These are phyloP conservation scores for Eimeria falciformis DNA, from an alignment of 169 alveolate genomes.

Conservation along the genomic window DNA sequence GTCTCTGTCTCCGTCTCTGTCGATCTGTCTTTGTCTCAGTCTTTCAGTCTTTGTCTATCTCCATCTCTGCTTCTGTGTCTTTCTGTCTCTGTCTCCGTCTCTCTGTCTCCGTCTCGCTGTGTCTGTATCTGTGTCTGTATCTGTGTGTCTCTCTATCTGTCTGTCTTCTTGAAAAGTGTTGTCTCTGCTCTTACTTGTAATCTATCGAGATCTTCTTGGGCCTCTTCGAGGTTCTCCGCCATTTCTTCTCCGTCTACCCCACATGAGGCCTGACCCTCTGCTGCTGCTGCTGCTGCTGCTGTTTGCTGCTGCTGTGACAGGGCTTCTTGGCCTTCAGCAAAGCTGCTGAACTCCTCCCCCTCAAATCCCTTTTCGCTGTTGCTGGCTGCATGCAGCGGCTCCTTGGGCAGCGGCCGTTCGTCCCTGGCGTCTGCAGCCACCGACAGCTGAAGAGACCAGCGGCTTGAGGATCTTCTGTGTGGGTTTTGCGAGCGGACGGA, in stretches of 20 bases:
- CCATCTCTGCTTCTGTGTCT: too few species aligned
- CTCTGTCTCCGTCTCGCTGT: too few species aligned
- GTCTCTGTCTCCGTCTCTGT: too few species aligned
- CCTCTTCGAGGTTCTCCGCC: slow-evolving; percentile 45
- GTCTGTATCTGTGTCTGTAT: too few species aligned
- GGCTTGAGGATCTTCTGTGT: not conserved
- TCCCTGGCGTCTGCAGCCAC: not conserved
- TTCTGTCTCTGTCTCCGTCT: not conserved
- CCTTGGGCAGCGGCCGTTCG: too few species aligned
- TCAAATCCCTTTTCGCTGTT: too few species aligned
- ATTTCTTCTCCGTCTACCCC: not conserved
- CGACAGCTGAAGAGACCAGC: not conserved
- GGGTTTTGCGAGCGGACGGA: not conserved
- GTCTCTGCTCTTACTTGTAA: not conserved
- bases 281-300: slow-evolving; percentile 8
- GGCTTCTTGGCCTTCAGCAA: too few species aligned
- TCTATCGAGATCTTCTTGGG: slow-evolving; percentile 39
- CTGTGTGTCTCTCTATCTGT: not conserved
- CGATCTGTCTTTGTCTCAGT: too few species aligned
- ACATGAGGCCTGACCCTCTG: not conserved
- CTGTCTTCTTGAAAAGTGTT: not conserved
- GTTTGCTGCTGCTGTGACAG: not conserved
- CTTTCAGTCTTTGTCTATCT: too few species aligned
- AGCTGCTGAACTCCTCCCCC: too few species aligned
- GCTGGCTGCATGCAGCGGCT: too few species aligned